These are phyloP conservation scores for Cenchrus purpureus DNA, from an alignment of 176 grass and related monocot species.

Conservation along the genomic window DNA sequence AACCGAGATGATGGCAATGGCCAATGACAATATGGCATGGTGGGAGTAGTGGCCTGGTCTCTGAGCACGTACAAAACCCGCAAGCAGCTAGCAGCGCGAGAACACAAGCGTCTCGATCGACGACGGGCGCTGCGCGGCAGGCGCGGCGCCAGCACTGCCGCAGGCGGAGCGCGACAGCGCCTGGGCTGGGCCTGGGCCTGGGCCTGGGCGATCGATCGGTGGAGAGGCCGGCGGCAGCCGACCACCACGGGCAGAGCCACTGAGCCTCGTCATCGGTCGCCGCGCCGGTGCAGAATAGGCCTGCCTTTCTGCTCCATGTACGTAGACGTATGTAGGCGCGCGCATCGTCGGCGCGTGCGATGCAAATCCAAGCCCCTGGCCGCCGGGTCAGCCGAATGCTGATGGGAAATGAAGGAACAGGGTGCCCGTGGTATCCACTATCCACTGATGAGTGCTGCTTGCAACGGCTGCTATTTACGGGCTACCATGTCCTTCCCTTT, in stretches of 20 bases:
- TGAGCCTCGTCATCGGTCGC: neutral
- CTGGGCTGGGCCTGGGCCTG: neutral
- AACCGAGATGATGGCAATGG: neutral
- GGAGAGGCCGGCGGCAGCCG: neutral
- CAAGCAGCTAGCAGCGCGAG: conserved; percentile 24
- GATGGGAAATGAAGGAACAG: neutral
- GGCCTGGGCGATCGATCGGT: neutral
- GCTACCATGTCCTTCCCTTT: conserved; percentile 2
- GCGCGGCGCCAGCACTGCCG: neutral
- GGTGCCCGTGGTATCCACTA: neutral
- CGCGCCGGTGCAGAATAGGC: neutral
- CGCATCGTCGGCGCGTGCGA: neutral
- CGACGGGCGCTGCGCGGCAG: neutral
- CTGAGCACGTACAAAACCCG: conserved; percentile 17
- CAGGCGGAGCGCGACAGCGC: conserved; percentile 29
- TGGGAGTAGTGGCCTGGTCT: neutral
- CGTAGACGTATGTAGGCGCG: neutral
- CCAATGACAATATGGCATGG: neutral
- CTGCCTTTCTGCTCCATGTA: neutral
- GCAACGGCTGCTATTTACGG: neutral
- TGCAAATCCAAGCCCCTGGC: conserved; percentile 10
- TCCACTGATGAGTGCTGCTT: neutral
- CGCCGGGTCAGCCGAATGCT: too few relatives aligned
- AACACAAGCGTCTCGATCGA: neutral
- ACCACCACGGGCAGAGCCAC: neutral